These are phyloP conservation scores for Asterophora parasitica DNA, from an alignment of 768 basidiomycete genomes.

Conservation along the genomic window DNA sequence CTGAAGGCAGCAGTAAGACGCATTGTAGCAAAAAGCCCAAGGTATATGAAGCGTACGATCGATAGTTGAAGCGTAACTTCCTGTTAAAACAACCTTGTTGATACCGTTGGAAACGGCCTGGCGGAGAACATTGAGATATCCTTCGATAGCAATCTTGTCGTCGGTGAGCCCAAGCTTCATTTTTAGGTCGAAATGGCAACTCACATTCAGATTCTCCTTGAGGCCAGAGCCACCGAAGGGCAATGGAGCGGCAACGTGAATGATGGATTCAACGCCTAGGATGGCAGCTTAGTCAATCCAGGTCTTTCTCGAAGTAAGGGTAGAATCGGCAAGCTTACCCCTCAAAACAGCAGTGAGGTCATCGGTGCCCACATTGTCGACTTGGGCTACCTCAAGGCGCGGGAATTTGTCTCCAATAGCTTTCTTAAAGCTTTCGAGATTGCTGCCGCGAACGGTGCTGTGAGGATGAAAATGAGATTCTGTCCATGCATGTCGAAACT, in stretches of 20 bases:
- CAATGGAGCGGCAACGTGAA: constrained; percentile 32
- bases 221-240: constrained; percentile 13
- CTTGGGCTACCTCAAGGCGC: constrained; percentile 17
- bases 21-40: neutral
- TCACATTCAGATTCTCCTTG: constrained; percentile 14
- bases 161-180: neutral
- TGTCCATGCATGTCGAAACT: too few species aligned
- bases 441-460: constrained; percentile 18
- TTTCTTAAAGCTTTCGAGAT: constrained; percentile 12
- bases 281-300: neutral
- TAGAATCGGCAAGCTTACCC: constrained; percentile 20
- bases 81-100: constrained; percentile 25
- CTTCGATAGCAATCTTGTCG: constrained; percentile 26
- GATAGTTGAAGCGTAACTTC: constrained; percentile 24
- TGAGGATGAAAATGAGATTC: neutral
- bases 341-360: constrained; percentile 41
- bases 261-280: constrained; percentile 32
- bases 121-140: constrained; percentile 31
- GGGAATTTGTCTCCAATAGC: constrained; percentile 13
- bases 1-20: neutral
- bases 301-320: neutral
- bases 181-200: neutral
- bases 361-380: constrained; percentile 19
- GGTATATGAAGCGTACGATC: constrained; percentile 6
- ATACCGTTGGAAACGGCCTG: constrained; percentile 31